These are phyloP conservation scores for Chionographis japonica DNA, from an alignment of 106 monocot genomes.

Conservation along the genomic window DNA sequence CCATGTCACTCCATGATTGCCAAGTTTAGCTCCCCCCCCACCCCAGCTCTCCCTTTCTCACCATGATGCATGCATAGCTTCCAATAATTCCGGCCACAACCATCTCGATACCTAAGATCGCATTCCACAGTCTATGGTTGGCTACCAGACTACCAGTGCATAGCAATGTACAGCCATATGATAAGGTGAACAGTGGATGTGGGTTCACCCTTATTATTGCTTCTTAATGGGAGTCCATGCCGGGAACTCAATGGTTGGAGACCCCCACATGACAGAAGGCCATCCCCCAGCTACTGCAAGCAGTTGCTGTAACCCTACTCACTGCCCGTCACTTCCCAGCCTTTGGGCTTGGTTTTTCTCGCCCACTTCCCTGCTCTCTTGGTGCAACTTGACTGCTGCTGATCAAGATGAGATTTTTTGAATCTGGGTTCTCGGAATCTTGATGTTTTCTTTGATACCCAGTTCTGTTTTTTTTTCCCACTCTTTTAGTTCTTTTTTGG, in stretches of 20 bases:
- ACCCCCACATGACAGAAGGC: conserved; percentile 1
- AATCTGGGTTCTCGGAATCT: not conserved
- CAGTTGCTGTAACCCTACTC: conserved; percentile 18
- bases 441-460: not conserved
- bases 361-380: not conserved
- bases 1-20: too few relatives aligned
- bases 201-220: conserved; percentile 14
- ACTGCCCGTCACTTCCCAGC: conserved; percentile 23
- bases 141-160: too few relatives aligned
- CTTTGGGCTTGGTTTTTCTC: conserved; percentile 9
- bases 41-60: too few relatives aligned
- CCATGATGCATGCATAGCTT: too few relatives aligned
- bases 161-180: too few relatives aligned
- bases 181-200: not conserved
- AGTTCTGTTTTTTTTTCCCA: not conserved
- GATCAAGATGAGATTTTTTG: conserved; percentile 4
- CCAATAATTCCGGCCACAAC: too few relatives aligned
- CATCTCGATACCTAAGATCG: too few relatives aligned
- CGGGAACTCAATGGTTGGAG: conserved; percentile 33
- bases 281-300: conserved; percentile 12
- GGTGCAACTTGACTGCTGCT: not conserved
- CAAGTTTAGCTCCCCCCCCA: too few relatives aligned
- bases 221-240: conserved; percentile 19
- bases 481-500: too few relatives aligned
- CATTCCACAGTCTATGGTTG: too few relatives aligned